Conservation (phyloP, 2,329 filamentous ascomycete species). For the Graphium sp. region DNA sequence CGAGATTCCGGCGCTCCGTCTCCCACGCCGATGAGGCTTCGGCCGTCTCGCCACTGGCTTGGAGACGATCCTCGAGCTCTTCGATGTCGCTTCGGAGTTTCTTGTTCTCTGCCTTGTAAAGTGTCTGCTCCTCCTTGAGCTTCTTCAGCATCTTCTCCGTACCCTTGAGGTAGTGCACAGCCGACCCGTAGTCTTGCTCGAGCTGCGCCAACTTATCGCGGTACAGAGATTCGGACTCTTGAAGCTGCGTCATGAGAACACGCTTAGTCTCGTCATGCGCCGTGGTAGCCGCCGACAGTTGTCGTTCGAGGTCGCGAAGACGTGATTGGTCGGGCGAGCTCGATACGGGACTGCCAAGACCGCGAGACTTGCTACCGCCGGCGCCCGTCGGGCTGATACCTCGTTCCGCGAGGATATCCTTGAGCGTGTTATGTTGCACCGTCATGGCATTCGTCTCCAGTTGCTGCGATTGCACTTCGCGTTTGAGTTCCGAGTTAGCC, state of each 20-base stretch:
- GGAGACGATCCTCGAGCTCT: conserved; percentile 38
- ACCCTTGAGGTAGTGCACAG: conserved; percentile 93
- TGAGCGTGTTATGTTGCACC: conserved; percentile 84
- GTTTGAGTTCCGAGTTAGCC: conserved; percentile 65
- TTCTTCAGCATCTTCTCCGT: conserved; percentile 99
- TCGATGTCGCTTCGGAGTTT: conserved; percentile 73
- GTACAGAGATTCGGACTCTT: conserved; percentile 78
- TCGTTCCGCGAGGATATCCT: conserved; percentile 79
- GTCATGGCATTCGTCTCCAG: conserved; percentile 87
- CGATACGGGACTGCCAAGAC: conserved; percentile 56
- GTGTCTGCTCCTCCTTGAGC: conserved; percentile 91
- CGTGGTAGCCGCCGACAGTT: conserved; percentile 59
- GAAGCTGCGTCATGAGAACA: conserved; percentile 60
- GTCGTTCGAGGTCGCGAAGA: conserved; percentile 72
- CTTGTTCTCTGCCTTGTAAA: conserved; percentile 75
- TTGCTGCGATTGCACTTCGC: conserved; percentile 70
- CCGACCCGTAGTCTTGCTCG: conserved; percentile 94
- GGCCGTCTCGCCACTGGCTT: conserved; percentile 15
- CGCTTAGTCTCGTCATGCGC: conserved; percentile 76
- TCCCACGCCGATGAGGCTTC: conserved; percentile 51
- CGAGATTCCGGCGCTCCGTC: conserved; percentile 49
- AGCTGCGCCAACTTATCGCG: conserved; percentile 86
- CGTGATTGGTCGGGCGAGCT: conserved; percentile 68
- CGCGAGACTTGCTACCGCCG: conserved; percentile 43
- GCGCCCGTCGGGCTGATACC: conserved; percentile 65